Conservation (phyloP, 2,329 filamentous ascomycete genomes). For the Colletotrichum sp. region DNA sequence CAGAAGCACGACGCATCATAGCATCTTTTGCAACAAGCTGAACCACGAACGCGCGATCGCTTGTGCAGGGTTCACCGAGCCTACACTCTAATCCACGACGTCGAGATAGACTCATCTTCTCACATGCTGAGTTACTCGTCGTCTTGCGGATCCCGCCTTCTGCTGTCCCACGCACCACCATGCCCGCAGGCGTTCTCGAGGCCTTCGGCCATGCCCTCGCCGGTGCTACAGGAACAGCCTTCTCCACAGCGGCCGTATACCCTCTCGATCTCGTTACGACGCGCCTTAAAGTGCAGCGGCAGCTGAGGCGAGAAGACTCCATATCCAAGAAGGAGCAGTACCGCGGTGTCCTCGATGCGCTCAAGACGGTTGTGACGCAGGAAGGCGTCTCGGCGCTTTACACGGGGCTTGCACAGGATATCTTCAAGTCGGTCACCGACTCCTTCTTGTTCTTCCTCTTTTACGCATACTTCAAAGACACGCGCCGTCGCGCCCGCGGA, state of each 20-base stretch:
- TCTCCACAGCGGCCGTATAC: conserved; percentile 81
- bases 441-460: conserved; percentile 88
- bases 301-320: conserved; percentile 44
- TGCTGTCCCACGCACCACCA: background rate
- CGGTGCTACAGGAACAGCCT: conserved; percentile 77
- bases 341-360: conserved; percentile 70
- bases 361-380: conserved; percentile 70
- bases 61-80: background rate
- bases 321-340: conserved; percentile 52
- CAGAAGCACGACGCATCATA: background rate
- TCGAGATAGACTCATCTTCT: background rate
- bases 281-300: conserved; percentile 79
- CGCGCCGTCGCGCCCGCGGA: conserved; percentile 38
- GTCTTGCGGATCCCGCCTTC: background rate
- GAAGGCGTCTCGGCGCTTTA: conserved; percentile 77
- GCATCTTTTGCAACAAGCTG: background rate
- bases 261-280: conserved; percentile 84
- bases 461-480: conserved; percentile 60
- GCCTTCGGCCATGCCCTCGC: conserved; percentile 84
- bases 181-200: conserved; percentile 56
- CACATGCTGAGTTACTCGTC: background rate
- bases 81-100: background rate
- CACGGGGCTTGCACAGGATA: conserved; percentile 66
- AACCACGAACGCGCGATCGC: background rate
- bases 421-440: conserved; percentile 72